These are phyloP conservation scores for Hypoxylon rickii DNA, from an alignment of 495 filamentous ascomycete genomes.

Conservation along the genomic window DNA sequence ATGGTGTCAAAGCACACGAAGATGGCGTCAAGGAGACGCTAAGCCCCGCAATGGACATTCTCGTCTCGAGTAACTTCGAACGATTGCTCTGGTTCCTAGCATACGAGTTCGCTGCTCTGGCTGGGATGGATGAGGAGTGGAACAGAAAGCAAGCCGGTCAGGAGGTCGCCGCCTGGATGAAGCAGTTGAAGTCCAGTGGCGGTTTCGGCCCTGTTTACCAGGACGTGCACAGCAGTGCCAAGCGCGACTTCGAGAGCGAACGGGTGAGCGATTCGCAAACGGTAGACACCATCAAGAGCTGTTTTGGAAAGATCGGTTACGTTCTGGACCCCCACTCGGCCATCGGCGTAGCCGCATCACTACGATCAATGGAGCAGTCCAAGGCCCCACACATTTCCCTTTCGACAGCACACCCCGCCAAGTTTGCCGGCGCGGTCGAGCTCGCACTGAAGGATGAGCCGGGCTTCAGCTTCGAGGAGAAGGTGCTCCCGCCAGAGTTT, in stretches of 20 bases:
- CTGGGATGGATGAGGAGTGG: conserved; percentile 61
- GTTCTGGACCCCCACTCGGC: conserved; percentile 92
- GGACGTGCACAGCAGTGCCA: conserved; percentile 66
- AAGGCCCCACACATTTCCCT: conserved; percentile 72
- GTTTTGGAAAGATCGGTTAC: conserved; percentile 69
- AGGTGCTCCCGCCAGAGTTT: conserved; percentile 80
- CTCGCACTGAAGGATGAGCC: conserved; percentile 68
- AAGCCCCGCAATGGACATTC: conserved; percentile 94
- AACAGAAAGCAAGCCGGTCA: conserved; percentile 65
- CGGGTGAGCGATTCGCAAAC: conserved; percentile 81
- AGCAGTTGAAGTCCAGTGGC: conserved; percentile 73
- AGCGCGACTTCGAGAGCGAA: conserved; percentile 76
- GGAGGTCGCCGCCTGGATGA: conserved; percentile 72
- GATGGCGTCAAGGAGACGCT: conserved; percentile 83
- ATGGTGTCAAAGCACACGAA: conserved; percentile 68
- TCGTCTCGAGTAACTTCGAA: conserved; percentile 95
- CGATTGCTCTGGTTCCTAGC: conserved; percentile 92
- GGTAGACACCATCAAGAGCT: conserved; percentile 67
- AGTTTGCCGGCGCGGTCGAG: conserved; percentile 82
- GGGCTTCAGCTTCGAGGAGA: conserved; percentile 69
- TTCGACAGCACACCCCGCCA: conserved; percentile 91
- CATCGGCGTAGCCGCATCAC: conserved; percentile 75
- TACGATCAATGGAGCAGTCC: conserved; percentile 63
- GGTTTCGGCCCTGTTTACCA: conserved; percentile 75
- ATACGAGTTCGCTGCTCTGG: conserved; percentile 59